phyloP scores from a whole-genome alignment of 441 rosid species.

The Dalechampia spathulata region DNA sequence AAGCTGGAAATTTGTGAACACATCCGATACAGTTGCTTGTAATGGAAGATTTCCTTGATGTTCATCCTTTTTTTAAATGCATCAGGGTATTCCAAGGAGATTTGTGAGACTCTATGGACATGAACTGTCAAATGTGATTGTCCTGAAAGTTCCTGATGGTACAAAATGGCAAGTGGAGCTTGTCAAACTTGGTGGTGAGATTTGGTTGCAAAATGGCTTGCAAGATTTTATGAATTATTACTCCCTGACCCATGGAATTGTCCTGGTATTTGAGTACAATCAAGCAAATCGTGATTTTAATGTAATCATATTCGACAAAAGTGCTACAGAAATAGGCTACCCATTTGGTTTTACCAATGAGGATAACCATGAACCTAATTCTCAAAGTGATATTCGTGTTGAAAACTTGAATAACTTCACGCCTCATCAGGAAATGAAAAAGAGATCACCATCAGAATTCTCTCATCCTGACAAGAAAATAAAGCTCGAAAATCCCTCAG shows the following conservation, averaged over 20 bases:
- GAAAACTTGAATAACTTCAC: neutral
- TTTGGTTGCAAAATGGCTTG: constrained; percentile 52
- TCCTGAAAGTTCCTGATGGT: constrained; percentile 22
- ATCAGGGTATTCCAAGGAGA: constrained; percentile 18
- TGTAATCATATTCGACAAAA: constrained; percentile 24
- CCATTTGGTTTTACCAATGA: neutral
- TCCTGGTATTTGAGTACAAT: constrained; percentile 32
- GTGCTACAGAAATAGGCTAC: constrained; percentile 24
- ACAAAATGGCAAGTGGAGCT: constrained; percentile 23
- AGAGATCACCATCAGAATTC: neutral
- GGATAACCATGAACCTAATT: neutral
- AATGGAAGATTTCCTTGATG: no score
- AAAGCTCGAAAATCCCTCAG: neutral
- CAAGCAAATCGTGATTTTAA: constrained; percentile 16
- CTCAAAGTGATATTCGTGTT: neutral
- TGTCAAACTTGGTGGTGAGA: constrained; percentile 17
- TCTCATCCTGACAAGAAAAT: neutral
- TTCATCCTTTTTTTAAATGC: no score
- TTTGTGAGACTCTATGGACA: constrained; percentile 22
- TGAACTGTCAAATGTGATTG: constrained; percentile 5
- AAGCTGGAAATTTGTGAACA: no score
- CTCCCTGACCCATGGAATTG: constrained; percentile 24
- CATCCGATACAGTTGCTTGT: no score
- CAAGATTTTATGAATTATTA: constrained; percentile 30
- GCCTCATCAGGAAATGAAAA: neutral